Evolutionary conservation across 2,329 filamentous ascomycete genomes (phyloP).

Genomic region (Colletotrichum filicis): DNA sequence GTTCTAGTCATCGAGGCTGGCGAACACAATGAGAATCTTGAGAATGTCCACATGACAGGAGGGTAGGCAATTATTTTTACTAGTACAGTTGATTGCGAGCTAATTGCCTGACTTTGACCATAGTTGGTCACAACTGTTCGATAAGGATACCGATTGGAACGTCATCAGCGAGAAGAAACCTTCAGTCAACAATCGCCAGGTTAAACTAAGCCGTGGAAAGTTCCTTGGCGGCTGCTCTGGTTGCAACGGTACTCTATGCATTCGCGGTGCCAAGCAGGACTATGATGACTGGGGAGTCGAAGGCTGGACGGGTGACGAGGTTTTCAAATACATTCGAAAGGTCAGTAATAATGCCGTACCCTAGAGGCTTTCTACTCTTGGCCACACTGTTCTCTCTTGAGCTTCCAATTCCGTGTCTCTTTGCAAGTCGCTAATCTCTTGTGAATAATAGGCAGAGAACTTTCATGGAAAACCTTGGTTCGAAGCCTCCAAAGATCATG

Average conservation of each 20-base stretch:
- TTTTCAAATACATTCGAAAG: constrained; percentile 67
- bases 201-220: constrained; percentile 60
- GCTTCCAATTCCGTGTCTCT: too few relatives aligned
- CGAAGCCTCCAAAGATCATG: constrained; percentile 59
- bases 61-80: constrained; percentile 44
- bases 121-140: constrained; percentile 37
- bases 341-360: constrained; percentile 39
- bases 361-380: not conserved
- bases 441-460: constrained; percentile 57
- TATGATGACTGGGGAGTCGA: constrained; percentile 66
- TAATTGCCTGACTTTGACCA: not conserved
- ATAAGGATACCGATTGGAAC: constrained; percentile 63
- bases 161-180: constrained; percentile 53
- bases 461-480: constrained; percentile 70
- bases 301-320: constrained; percentile 67
- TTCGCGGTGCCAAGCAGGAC: constrained; percentile 58
- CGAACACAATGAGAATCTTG: constrained; percentile 53
- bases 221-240: constrained; percentile 62
- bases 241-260: constrained; percentile 60
- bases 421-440: not conserved
- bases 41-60: constrained; percentile 62
- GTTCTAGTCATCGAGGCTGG: constrained; percentile 52
- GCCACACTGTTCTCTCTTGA: too few relatives aligned
- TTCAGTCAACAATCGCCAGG: constrained; percentile 52
- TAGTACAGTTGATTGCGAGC: not conserved